A percentile compares a stretch with the other conserved stretches of the same genome.
Conservation (phyloP, 2,329 filamentous ascomycete species). For the Ceratocystis harringtonii region DNA sequence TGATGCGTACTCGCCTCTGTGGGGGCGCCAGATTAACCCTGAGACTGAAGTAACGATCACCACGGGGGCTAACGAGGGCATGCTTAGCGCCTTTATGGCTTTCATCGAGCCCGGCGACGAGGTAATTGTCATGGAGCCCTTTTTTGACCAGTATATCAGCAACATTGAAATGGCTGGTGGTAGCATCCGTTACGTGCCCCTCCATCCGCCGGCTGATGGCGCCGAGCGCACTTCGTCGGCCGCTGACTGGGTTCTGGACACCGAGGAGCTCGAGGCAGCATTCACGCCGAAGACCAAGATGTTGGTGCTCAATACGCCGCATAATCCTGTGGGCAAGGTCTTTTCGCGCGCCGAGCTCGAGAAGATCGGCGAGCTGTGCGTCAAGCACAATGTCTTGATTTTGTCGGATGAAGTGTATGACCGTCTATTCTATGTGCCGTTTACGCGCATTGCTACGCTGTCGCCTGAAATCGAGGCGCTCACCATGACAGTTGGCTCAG, state of each 20-base stretch:
- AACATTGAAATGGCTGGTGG: slow-evolving; percentile 98
- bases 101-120: slow-evolving; percentile 92
- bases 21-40: slow-evolving; percentile 66
- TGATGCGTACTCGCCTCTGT: slow-evolving; percentile 79
- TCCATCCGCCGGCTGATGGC: slow-evolving; percentile 74
- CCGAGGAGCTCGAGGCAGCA: slow-evolving; percentile 62
- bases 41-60: slow-evolving; percentile 92
- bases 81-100: slow-evolving; percentile 95
- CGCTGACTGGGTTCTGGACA: slow-evolving; percentile 75
- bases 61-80: slow-evolving; percentile 77
- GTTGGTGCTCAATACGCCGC: slow-evolving; percentile 76
- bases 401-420: slow-evolving; percentile 91
- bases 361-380: slow-evolving; percentile 71
- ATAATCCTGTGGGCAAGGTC: slow-evolving; percentile 96
- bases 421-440: slow-evolving; percentile 84
- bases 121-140: slow-evolving; percentile 95
- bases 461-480: slow-evolving; percentile 78
- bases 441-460: slow-evolving; percentile 80
- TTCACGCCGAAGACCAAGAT: slow-evolving; percentile 85
- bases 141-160: slow-evolving; percentile 98
- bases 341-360: slow-evolving; percentile 73
- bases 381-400: slow-evolving; percentile 88
- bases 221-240: slow-evolving; percentile 68
- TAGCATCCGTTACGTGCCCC: slow-evolving; percentile 86
- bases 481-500: slow-evolving; percentile 86